Evolutionary conservation across 2,329 filamentous ascomycete species (phyloP).

Genomic region (Xylaria sp.): DNA sequence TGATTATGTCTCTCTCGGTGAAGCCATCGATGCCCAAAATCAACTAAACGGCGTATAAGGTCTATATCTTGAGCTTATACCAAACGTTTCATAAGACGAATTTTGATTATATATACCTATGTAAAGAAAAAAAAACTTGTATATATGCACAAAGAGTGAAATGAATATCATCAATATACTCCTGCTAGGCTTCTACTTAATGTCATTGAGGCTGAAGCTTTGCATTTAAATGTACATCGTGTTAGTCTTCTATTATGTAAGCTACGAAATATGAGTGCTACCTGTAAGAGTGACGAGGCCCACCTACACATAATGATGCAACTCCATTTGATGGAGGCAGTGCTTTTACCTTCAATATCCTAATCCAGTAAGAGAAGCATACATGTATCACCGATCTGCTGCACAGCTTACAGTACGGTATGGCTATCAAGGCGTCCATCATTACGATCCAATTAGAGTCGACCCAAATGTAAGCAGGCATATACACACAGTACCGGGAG

Average conservation of each 20-base stretch:
- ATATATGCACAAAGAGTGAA: slow-evolving; percentile 12
- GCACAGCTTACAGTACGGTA: not conserved
- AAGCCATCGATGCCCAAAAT: slow-evolving; percentile 53
- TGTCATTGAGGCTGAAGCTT: not conserved
- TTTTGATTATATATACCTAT: slow-evolving; percentile 18
- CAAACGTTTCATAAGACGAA: not conserved
- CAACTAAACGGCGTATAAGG: slow-evolving; percentile 52
- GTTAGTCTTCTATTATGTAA: not conserved
- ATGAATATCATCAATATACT: not conserved
- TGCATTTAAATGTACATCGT: not conserved
- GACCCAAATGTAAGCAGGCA: not conserved
- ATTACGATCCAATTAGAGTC: not conserved
- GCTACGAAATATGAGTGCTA: not conserved
- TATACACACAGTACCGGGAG: slow-evolving; percentile 2
- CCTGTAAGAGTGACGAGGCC: not conserved
- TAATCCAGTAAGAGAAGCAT: not conserved
- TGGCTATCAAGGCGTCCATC: not conserved
- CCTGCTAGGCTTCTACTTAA: not conserved
- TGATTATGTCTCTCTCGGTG: slow-evolving; percentile 56
- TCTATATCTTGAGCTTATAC: not conserved
- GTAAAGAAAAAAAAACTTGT: slow-evolving; percentile 5
- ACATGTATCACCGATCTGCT: not conserved
- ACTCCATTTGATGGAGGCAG: not conserved
- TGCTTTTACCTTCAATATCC: not conserved
- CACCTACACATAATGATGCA: not conserved